Evolutionary conservation across 495 filamentous ascomycete species (phyloP).

Genomic region (Lichina pygmaea): DNA sequence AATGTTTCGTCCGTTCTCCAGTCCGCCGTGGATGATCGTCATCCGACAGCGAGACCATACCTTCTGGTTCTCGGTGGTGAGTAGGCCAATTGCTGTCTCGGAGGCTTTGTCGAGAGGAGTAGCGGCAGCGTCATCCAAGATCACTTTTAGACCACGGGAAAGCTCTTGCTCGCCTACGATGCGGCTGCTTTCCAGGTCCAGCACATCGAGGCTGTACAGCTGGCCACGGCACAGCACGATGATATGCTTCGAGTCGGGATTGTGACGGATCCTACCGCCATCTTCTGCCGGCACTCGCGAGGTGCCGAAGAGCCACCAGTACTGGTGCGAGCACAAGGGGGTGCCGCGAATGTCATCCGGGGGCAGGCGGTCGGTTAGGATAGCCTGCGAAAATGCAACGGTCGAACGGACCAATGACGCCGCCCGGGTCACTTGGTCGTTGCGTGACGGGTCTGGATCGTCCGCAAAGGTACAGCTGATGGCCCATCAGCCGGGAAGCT

Average conservation of each 20-base stretch:
- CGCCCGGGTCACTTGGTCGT: constrained; percentile 85
- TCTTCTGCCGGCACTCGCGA: constrained; percentile 84
- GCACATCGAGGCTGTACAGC: constrained; percentile 96
- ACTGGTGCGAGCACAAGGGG: constrained; percentile 96
- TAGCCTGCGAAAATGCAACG: constrained; percentile 74
- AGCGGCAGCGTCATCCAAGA: constrained; percentile 68
- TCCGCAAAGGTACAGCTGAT: constrained; percentile 65
- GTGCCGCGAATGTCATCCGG: constrained; percentile 62
- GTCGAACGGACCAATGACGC: constrained; percentile 80
- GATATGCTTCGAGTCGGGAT: constrained; percentile 66
- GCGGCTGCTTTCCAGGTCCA: constrained; percentile 78
- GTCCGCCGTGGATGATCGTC: constrained; percentile 62
- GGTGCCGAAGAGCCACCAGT: constrained; percentile 84
- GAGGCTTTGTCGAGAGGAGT: constrained; percentile 82
- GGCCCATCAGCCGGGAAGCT: background rate
- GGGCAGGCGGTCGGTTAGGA: constrained; percentile 74
- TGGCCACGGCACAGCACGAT: constrained; percentile 90
- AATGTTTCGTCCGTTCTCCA: constrained; percentile 84
- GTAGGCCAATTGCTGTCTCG: constrained; percentile 72
- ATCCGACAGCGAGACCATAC: constrained; percentile 81
- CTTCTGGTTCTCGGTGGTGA: constrained; percentile 90
- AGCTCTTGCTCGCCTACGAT: constrained; percentile 97
- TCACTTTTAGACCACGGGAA: constrained; percentile 69
- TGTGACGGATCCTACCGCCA: constrained; percentile 87
- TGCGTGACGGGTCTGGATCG: constrained; percentile 85